A percentile compares a stretch with the other conserved stretches of the same genome.
These are phyloP conservation scores for Micractinium sp. DNA, from an alignment of 139 green algal genomes.

Conservation along the genomic window DNA sequence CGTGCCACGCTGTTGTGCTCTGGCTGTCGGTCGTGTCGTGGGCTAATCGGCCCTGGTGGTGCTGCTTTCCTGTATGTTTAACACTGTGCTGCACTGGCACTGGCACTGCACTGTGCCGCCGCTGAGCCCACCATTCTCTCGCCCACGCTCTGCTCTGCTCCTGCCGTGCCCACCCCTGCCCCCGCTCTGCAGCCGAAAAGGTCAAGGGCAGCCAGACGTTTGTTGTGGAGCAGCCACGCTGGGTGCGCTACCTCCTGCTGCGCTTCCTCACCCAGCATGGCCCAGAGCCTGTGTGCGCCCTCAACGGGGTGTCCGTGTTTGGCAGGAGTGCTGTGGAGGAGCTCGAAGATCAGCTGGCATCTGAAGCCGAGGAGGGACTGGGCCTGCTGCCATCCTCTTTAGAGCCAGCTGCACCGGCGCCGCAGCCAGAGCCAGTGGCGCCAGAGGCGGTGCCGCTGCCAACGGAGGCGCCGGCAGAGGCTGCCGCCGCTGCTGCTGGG, in stretches of 20 bases:
- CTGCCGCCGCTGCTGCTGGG: not conserved
- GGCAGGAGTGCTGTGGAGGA: conserved; percentile 82
- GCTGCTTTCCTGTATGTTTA: too few species aligned
- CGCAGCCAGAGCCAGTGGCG: not conserved
- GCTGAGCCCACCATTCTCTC: not conserved
- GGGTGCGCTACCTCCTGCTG: conserved; percentile 80
- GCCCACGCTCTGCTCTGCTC: too few species aligned
- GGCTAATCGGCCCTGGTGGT: too few species aligned
- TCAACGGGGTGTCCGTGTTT: conserved; percentile 82
- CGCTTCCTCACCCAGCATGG: conserved; percentile 80
- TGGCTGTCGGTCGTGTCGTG: too few species aligned
- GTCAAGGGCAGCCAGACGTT: conserved; percentile 79
- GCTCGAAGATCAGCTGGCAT: conserved; percentile 75
- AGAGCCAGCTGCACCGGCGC: not conserved
- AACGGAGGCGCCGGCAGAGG: not conserved
- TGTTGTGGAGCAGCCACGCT: conserved; percentile 39
- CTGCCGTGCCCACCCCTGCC: not conserved
- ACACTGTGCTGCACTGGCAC: too few species aligned
- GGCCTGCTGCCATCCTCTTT: not conserved
- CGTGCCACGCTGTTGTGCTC: too few species aligned
- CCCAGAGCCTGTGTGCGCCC: conserved; percentile 82
- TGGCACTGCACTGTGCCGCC: too few species aligned
- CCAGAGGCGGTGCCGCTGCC: not conserved
- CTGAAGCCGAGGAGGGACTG: conserved; percentile 9
- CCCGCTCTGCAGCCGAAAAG: conserved; percentile 51